Evolutionary conservation across 306 rosid genomes (phyloP).

Genomic region (Hylodesmum podocarpum): DNA sequence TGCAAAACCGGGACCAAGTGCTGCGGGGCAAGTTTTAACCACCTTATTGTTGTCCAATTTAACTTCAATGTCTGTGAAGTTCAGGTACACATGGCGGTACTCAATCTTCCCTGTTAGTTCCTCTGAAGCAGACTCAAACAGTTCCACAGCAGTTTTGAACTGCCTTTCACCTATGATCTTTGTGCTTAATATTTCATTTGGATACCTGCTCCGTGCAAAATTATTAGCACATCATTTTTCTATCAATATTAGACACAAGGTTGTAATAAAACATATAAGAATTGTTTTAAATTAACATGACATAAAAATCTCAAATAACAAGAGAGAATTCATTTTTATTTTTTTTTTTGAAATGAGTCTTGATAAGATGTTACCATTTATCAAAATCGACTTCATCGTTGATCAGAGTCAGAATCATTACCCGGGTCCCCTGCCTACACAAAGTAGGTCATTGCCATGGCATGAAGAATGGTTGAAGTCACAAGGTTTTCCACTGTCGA

Average conservation of each 20-base stretch:
- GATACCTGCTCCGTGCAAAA: conserved; percentile 49
- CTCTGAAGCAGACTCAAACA: conserved; percentile 56
- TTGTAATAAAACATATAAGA: neutral
- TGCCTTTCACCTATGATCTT: conserved; percentile 82
- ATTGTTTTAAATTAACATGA: neutral
- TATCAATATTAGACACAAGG: neutral
- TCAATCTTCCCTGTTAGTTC: conserved; percentile 59
- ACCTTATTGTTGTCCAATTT: conserved; percentile 42
- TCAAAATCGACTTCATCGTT: neutral
- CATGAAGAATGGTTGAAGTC: conserved; percentile 79
- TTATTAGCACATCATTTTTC: neutral
- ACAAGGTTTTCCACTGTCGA: conserved; percentile 65
- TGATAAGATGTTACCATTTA: neutral
- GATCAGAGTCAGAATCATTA: conserved; percentile 22
- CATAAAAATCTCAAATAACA: neutral
- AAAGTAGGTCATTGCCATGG: conserved; percentile 68
- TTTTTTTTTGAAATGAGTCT: neutral
- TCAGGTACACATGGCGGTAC: conserved; percentile 63
- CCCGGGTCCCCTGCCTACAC: conserved; percentile 89
- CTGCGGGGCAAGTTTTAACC: conserved; percentile 81
- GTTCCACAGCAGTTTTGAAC: conserved; percentile 53
- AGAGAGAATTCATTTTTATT: neutral
- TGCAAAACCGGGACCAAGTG: conserved; percentile 91
- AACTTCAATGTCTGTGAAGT: conserved; percentile 68
- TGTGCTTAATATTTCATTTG: conserved; percentile 77